These are phyloP conservation scores for Cladosporium oxysporum DNA, from an alignment of 2,329 filamentous ascomycete genomes.

Conservation along the genomic window DNA sequence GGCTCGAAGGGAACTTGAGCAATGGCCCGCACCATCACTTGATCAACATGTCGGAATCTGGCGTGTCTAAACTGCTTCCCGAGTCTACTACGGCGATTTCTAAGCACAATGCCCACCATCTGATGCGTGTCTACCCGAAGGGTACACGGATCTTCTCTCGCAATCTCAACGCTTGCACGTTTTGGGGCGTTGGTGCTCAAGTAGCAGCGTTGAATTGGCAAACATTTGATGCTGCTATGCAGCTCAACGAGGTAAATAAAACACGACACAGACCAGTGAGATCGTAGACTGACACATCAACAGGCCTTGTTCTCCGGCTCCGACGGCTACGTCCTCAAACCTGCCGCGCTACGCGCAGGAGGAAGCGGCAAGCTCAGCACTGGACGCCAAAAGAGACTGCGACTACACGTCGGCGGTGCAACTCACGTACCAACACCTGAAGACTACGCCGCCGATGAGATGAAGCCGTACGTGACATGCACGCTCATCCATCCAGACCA, in stretches of 20 bases:
- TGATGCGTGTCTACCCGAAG: slow-evolving; percentile 72
- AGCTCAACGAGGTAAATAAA: slow-evolving; percentile 58
- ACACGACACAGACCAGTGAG: too few species aligned
- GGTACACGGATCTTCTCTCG: slow-evolving; percentile 67
- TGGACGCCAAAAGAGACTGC: slow-evolving; percentile 53
- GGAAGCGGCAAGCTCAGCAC: slow-evolving; percentile 54
- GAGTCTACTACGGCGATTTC: slow-evolving; percentile 52
- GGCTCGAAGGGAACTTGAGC: slow-evolving; percentile 57
- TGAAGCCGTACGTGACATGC: slow-evolving; percentile 67
- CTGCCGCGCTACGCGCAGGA: slow-evolving; percentile 58
- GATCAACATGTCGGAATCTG: slow-evolving; percentile 69
- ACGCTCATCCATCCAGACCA: slow-evolving; percentile 62
- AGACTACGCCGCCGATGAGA: slow-evolving; percentile 53
- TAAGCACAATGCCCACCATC: slow-evolving; percentile 62
- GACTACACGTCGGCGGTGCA: slow-evolving; percentile 63
- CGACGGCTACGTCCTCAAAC: slow-evolving; percentile 67
- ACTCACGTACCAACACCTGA: slow-evolving; percentile 60
- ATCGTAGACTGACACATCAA: neutral
- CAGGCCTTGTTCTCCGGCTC: slow-evolving; percentile 63
- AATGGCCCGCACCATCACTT: slow-evolving; percentile 63
- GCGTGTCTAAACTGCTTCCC: slow-evolving; percentile 56
- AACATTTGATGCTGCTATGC: slow-evolving; percentile 65
- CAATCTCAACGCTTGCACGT: slow-evolving; percentile 64
- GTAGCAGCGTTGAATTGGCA: slow-evolving; percentile 73
- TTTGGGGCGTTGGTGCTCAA: slow-evolving; percentile 68